Evolutionary conservation across 768 basidiomycete species (phyloP), one percentile per base, ranked within the genome.

Genomic region (Phaeotremella fagi): DNA sequence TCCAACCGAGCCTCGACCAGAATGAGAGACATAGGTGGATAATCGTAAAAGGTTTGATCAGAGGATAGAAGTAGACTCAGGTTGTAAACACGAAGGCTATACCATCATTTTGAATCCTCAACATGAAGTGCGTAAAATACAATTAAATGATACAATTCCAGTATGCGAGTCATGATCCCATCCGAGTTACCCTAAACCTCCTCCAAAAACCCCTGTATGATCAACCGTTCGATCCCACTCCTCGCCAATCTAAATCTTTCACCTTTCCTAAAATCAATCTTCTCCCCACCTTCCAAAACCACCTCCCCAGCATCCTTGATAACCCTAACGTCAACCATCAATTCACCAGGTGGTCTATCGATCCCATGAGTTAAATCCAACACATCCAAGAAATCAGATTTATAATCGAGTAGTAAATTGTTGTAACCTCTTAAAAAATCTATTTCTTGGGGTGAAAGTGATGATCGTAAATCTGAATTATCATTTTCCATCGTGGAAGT

Each of bases 151-250:
- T n/a, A n/a, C n/a, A n/a, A n/a, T n/a, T n/a, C n/a, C n/a, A n/a
- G n/a, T n/a, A n/a, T n/a, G n/a, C n/a, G n/a, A n/a, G n/a, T n/a
- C n/a, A 49, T 33, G 16, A 48, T 22, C 26, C 15, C 5, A 31
- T 38, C 15, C 4, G n/a, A 18, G 27, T 4, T 27, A 16, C 33
- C 51, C 52, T 70, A 75, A 7, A 94, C 84, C 66, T 92, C 84
- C 77, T 97, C 88, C 61, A 99, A 77, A 73, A 86, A 94, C 3
- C 92, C 92, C 68, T 91, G 88, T 1, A 92, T 84, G 62, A 98
- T 89, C 62, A 98, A 79, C 72, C 92, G 86, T 72, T 99, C 95
- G 57, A 99, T 85, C 70, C 92, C 90, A 5, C 87, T 82, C 61
- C 89, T 78, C 31, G 88, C 79, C 47, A 97, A 85, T 80, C 91